Base-by-base conservation (phyloP, 768 basidiomycete species). In the Boletus patriciae region DNA sequence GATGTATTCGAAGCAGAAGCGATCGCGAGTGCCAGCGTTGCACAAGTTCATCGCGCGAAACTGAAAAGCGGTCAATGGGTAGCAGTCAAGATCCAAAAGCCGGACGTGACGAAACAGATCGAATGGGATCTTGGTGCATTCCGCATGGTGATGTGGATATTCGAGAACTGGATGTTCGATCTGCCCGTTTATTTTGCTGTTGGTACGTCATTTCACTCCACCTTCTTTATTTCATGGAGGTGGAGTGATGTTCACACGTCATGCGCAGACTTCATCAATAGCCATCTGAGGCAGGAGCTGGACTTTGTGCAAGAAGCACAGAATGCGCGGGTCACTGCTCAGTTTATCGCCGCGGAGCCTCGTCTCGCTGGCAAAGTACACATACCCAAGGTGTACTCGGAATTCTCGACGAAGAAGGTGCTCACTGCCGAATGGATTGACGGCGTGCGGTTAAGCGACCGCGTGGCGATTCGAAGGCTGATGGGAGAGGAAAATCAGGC, bases 51-150 rank as follows among this genome's bases (percentile, higher is more conserved):
- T 67, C 80, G 81, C 44, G 95, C 95, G 6, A 76, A 71, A n/a
- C 67, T 87, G 41, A 78, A 75, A 61, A 69, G 55, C 21, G 74
- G 71, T 33, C 76, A 81, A 36, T 88, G 87, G 83, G 94, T 98
- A 2, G 95, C 94, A 0, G 94, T 98, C 58, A 98, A 98, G 75
- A 78, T 92, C 21, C 93, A 97, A 75, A 96, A 95, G 65, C 93
- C 92, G 3, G 88, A 85, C 34, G 91, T 98, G 7, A 80, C 79
- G 49, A 90, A 83, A 62, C 94, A 97, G 74, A 87, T 90, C 76
- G 85, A 90, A 59, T 92, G 87, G 83, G 92, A 94, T 66, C 75
- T 94, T 13, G 85, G 78, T 31, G 84, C 81, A 4, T 90, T 84
- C 66, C 74, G 83, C n/a, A 61, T 76, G 5, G 87, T 88, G 3